phyloP scores from a whole-genome alignment of 78 protist genomes.

The Tieghemostelium lacteum region DNA sequence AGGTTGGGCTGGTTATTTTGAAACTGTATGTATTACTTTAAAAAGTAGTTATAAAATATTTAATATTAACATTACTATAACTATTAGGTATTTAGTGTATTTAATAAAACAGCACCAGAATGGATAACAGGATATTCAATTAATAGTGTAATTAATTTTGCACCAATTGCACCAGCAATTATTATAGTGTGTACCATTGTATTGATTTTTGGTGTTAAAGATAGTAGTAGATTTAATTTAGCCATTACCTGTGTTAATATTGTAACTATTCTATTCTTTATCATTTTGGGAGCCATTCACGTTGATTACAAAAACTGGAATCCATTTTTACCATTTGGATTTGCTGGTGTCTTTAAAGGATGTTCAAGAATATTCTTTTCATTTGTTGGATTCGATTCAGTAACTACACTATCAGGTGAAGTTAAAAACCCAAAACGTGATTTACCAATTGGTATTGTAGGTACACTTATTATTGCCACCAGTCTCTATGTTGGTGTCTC shows the following conservation, averaged over 20 bases:
- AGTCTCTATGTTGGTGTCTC: constrained; percentile 75
- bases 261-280: constrained; percentile 48
- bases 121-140: constrained; percentile 11
- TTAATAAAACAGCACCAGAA: constrained; percentile 12
- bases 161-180: constrained; percentile 40
- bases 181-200: constrained; percentile 49
- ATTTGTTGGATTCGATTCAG: constrained; percentile 87
- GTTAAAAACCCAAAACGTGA: constrained; percentile 81
- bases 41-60: background rate
- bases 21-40: too few relatives aligned
- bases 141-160: background rate
- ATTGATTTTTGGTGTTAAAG: constrained; percentile 75
- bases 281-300: constrained; percentile 56
- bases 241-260: constrained; percentile 61
- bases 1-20: constrained; percentile 81
- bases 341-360: constrained; percentile 69
- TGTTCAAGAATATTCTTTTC: constrained; percentile 80
- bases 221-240: constrained; percentile 53
- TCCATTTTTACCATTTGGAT: constrained; percentile 83
- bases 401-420: constrained; percentile 80
- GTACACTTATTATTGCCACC: constrained; percentile 67
- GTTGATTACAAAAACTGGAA: constrained; percentile 50
- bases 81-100: constrained; percentile 5
- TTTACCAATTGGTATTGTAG: constrained; percentile 84
- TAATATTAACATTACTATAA: background rate